phyloP scores from a whole-genome alignment of 371 early-diverging fungal species.

The Mucor indicus region DNA sequence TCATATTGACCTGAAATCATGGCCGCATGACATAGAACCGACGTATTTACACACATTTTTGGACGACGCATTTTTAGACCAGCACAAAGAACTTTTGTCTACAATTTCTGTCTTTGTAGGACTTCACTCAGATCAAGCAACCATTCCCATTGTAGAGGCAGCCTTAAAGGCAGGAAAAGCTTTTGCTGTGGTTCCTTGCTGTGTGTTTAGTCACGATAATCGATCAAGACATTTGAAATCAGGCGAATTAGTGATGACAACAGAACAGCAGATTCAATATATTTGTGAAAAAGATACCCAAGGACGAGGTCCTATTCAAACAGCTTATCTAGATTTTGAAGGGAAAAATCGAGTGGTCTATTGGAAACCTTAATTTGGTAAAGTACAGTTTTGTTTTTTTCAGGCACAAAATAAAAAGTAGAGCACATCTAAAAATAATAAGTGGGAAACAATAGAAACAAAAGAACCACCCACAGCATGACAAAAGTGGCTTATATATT shows the following conservation, averaged over 20 bases:
- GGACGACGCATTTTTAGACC: constrained; percentile 39
- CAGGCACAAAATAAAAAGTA: no score
- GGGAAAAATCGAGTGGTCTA: constrained; percentile 57
- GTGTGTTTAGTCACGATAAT: constrained; percentile 57
- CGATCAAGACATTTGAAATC: constrained; percentile 32
- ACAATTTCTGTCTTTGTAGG: constrained; percentile 43
- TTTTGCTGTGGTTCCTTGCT: constrained; percentile 62
- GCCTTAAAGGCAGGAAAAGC: constrained; percentile 46
- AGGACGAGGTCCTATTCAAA: constrained; percentile 25
- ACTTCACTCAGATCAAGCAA: constrained; percentile 61
- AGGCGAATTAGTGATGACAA: constrained; percentile 45
- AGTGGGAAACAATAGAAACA: no score
- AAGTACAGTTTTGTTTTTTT: no score
- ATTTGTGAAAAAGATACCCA: constrained; percentile 41
- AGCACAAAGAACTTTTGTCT: constrained; percentile 25
- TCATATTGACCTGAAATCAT: constrained; percentile 23
- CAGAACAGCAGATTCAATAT: constrained; percentile 52
- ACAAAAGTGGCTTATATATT: no score
- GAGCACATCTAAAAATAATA: no score
- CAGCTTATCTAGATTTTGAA: constrained; percentile 53
- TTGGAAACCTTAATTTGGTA: constrained; percentile 45
- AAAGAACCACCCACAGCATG: no score
- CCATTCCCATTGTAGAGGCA: constrained; percentile 54
- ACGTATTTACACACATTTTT: constrained; percentile 34
- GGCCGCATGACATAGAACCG: constrained; percentile 35